phyloP scores from a whole-genome alignment of 2,329 filamentous ascomycete genomes.

The Pochonia chlamydosporia region DNA sequence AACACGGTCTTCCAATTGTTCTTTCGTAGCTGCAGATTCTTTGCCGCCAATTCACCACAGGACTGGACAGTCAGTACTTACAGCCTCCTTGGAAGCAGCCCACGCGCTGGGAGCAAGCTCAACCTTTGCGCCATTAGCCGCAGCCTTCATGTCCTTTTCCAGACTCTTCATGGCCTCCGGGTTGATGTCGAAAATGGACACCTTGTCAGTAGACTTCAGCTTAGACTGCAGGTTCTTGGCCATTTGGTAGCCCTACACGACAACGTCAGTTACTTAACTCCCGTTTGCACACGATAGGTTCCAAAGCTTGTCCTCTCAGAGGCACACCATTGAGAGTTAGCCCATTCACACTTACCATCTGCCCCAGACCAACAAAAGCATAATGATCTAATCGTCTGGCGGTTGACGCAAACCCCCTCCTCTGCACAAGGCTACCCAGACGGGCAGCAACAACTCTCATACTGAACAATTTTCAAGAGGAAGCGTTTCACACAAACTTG shows the following conservation, averaged over 20 bases:
- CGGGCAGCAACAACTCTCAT: constrained; percentile 18
- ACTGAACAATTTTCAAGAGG: neutral
- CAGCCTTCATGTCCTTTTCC: constrained; percentile 39
- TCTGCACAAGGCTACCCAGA: constrained; percentile 26
- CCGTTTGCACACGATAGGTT: neutral
- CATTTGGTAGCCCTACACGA: constrained; percentile 53
- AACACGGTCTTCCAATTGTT: neutral
- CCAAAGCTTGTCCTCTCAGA: neutral
- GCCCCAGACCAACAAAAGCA: constrained; percentile 55
- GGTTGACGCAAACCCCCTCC: constrained; percentile 46
- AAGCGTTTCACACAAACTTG: neutral
- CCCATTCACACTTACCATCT: constrained; percentile 57
- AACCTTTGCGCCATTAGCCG: constrained; percentile 39
- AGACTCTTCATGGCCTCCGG: constrained; percentile 39
- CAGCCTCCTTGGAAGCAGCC: constrained; percentile 46
- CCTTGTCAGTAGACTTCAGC: constrained; percentile 42
- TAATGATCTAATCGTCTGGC: constrained; percentile 44
- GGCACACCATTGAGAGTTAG: neutral
- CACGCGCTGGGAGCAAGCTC: constrained; percentile 38
- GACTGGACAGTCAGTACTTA: constrained; percentile 37
- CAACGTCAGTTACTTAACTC: neutral
- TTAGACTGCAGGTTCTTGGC: constrained; percentile 56
- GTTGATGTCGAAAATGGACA: constrained; percentile 54
- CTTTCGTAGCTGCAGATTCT: neutral
- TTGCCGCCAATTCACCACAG: neutral